Evolutionary conservation across 495 filamentous ascomycete species (phyloP), one percentile per base, ranked within the genome.

Genomic region (Darksidea phi): DNA sequence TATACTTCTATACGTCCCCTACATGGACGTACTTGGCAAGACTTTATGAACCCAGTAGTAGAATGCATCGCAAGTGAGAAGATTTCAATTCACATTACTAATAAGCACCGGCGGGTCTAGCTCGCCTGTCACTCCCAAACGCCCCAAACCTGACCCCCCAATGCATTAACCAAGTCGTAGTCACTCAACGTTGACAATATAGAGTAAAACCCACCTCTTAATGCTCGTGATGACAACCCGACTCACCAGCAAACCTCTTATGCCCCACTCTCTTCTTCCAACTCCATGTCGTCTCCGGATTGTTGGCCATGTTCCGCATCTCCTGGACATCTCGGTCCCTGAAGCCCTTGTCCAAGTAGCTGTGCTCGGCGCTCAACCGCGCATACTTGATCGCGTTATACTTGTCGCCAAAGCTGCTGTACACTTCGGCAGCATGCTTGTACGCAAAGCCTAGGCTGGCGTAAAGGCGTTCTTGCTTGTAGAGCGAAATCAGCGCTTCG

Each of bases 401-500:
- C 54, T 46, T 37, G 12, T 65, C 66, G 34, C 62, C 71, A 20
- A 63, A 46, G 18, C 45, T 57, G 12, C 25, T 41, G 37, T 64
- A 73, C 25, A 38, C 55, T 48, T 64, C 48, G n/a, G 70, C 70
- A 0, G 66, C 66, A 37, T 42, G 46, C 57, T 59, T 53, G 42
- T 71, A 72, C 25, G 57, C 60, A 23, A 58, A 47, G 6, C 60
- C 60, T 26, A 72, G 37, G 48, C 59, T 57, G 2, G 54, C 66
- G 26, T 49, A 55, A 32, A 72, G 47, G 49, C 66, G 58, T 55
- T 72, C 68, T 49, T 70, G 68, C 49, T 67, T 63, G 58, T 67
- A 67, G 59, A 72, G 48, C 17, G 45, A 37, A 8, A 72, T 50
- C 45, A 72, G 24, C 21, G 46, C 13, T 36, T 67, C 63, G 0